Conservation (phyloP, 2,329 filamentous ascomycete genomes). For the Colletotrichum trifolii region DNA sequence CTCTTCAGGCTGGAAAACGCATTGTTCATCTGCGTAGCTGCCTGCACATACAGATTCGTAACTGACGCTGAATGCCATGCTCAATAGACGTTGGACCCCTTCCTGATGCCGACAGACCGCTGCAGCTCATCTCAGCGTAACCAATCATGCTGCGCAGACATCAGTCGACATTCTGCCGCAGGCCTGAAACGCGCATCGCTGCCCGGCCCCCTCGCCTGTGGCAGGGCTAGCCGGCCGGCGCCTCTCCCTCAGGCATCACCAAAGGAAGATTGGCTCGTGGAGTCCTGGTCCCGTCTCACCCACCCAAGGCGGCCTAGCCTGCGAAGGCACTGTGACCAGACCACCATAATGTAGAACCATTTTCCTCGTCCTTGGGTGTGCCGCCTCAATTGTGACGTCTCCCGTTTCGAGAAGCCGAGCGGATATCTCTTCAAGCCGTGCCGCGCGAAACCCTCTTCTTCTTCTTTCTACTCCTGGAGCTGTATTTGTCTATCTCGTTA, state of each 20-base stretch:
- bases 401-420: slow-evolving; percentile 42
- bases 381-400: slow-evolving; percentile 40
- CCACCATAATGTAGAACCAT: slow-evolving; percentile 23
- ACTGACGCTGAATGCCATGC: background rate
- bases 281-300: slow-evolving; percentile 34
- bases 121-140: slow-evolving; percentile 25
- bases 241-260: slow-evolving; percentile 17
- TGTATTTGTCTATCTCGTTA: slow-evolving; percentile 24
- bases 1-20: slow-evolving; percentile 11
- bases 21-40: background rate
- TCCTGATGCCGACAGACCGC: slow-evolving; percentile 30
- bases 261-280: background rate
- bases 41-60: background rate
- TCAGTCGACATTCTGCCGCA: slow-evolving; percentile 42
- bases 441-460: slow-evolving; percentile 10
- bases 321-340: slow-evolving; percentile 37
- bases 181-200: slow-evolving; percentile 36
- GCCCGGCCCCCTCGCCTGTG: slow-evolving; percentile 25
- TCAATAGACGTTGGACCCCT: slow-evolving; percentile 20
- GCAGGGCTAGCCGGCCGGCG: slow-evolving; percentile 16
- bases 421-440: slow-evolving; percentile 26
- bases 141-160: slow-evolving; percentile 31
- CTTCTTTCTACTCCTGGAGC: slow-evolving; percentile 26
- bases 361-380: slow-evolving; percentile 37
- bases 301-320: slow-evolving; percentile 32